Percentiles rank a stretch among this genome's conserved stretches.
These are phyloP conservation scores for Lasiodiplodia citricola DNA, from an alignment of 2,329 filamentous ascomycete species.

Conservation along the genomic window DNA sequence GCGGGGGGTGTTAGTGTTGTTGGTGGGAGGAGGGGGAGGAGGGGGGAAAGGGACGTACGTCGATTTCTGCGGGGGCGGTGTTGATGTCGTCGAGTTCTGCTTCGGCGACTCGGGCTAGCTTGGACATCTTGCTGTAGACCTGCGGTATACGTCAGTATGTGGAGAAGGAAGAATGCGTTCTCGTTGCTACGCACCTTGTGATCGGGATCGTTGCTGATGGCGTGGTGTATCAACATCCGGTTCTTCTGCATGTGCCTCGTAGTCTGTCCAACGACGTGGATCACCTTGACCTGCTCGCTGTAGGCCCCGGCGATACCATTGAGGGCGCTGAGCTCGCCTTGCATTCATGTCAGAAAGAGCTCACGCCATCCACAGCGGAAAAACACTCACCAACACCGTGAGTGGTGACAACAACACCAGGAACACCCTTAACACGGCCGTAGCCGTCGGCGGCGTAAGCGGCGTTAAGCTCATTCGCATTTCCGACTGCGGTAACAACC, in stretches of 20 bases:
- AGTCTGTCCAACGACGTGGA: constrained; percentile 55
- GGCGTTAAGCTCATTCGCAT: constrained; percentile 64
- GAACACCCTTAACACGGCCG: constrained; percentile 56
- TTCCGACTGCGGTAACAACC: constrained; percentile 48
- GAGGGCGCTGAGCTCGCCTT: constrained; percentile 50
- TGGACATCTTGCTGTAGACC: constrained; percentile 49
- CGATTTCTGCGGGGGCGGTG: constrained; percentile 49
- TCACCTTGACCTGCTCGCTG: constrained; percentile 51
- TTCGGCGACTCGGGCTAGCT: constrained; percentile 44
- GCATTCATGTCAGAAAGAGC: not conserved
- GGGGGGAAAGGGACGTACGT: constrained; percentile 28
- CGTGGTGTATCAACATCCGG: constrained; percentile 54
- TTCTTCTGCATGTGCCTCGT: constrained; percentile 48
- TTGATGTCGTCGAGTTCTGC: constrained; percentile 49
- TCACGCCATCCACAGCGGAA: not conserved
- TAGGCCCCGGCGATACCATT: constrained; percentile 53
- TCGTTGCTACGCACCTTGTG: constrained; percentile 35
- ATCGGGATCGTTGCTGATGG: constrained; percentile 47
- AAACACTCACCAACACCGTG: constrained; percentile 59
- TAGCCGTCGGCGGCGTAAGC: constrained; percentile 65
- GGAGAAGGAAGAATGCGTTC: no score
- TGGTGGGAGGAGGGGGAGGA: no score
- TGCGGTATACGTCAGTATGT: constrained; percentile 25
- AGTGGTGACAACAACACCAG: constrained; percentile 59
- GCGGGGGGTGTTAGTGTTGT: no score